These are phyloP conservation scores for Lentinus brumalis DNA, from an alignment of 768 basidiomycete species.

Conservation along the genomic window DNA sequence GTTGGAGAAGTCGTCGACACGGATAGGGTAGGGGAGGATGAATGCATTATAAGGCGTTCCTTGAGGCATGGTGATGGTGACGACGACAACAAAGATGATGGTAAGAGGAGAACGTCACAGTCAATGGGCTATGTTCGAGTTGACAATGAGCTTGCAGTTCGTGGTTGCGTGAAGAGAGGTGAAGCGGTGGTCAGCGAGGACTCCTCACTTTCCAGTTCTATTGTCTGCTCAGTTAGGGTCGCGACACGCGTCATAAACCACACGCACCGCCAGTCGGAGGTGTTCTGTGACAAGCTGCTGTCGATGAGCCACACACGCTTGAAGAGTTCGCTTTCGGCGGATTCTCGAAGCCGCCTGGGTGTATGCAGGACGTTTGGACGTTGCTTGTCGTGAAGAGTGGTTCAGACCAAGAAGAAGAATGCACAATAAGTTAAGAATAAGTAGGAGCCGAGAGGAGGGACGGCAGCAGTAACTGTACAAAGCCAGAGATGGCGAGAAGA, in stretches of 20 bases:
- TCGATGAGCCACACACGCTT: too few relatives aligned
- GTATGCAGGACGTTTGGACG: neutral
- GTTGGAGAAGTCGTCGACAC: slow-evolving; percentile 79
- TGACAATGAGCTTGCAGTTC: neutral
- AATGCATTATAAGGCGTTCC: slow-evolving; percentile 81
- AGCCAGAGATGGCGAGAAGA: neutral
- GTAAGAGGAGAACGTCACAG: neutral
- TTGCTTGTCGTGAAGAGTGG: neutral
- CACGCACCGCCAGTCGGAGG: neutral
- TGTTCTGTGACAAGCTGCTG: too few relatives aligned
- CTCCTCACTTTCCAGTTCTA: too few relatives aligned
- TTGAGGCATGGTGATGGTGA: slow-evolving; percentile 56
- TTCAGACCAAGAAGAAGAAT: neutral
- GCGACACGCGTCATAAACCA: neutral
- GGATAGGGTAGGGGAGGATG: slow-evolving; percentile 75
- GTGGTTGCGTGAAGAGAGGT: neutral
- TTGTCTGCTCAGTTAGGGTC: too few relatives aligned
- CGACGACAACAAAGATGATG: neutral
- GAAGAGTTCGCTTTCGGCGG: too few relatives aligned
- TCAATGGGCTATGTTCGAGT: neutral
- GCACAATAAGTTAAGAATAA: neutral
- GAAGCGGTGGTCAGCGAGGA: neutral
- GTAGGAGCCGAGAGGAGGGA: neutral
- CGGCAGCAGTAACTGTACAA: neutral
- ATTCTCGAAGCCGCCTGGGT: neutral